A percentile compares a stretch with the other conserved stretches of the same genome.
Conservation (phyloP, 23 red algal genomes). For the Cyanidiococcus yangmingshanensis region DNA sequence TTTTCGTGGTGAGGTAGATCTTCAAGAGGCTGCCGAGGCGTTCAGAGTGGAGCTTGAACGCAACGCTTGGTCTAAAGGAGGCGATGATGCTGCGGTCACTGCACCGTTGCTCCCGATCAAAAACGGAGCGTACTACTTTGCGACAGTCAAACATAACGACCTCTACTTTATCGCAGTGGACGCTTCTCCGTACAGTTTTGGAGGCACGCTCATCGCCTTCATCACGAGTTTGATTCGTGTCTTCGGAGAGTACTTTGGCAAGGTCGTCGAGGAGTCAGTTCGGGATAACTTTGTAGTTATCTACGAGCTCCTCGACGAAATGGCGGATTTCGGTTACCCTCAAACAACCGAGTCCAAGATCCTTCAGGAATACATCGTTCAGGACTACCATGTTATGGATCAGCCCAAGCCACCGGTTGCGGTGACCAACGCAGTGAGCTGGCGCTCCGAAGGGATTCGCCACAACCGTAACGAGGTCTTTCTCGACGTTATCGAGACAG, state of each 20-base stretch:
- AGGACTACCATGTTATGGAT: conserved; percentile 47
- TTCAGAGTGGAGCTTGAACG: background rate
- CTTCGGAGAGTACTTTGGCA: conserved; percentile 66
- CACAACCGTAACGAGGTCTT: conserved; percentile 95
- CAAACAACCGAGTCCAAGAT: conserved; percentile 84
- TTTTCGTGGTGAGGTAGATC: conserved; percentile 23
- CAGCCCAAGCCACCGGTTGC: conserved; percentile 53
- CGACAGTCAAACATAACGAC: conserved; percentile 64
- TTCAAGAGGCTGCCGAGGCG: background rate
- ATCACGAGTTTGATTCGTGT: conserved; percentile 72
- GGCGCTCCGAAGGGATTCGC: conserved; percentile 85
- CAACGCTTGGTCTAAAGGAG: conserved; percentile 5
- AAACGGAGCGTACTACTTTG: conserved; percentile 42
- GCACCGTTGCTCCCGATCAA: conserved; percentile 7
- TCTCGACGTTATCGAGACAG: conserved; percentile 94
- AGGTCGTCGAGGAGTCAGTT: conserved; percentile 90
- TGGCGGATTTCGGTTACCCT: conserved; percentile 98
- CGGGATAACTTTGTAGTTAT: conserved; percentile 97
- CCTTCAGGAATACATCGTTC: conserved; percentile 71
- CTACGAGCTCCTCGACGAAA: conserved; percentile 97
- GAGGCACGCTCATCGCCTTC: conserved; percentile 70
- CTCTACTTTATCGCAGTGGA: conserved; percentile 77
- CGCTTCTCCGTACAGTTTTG: conserved; percentile 42
- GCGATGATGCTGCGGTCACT: background rate
- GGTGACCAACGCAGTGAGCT: conserved; percentile 82